Conservation (phyloP, 306 rosid species). For the Trifolium pratense region DNA sequence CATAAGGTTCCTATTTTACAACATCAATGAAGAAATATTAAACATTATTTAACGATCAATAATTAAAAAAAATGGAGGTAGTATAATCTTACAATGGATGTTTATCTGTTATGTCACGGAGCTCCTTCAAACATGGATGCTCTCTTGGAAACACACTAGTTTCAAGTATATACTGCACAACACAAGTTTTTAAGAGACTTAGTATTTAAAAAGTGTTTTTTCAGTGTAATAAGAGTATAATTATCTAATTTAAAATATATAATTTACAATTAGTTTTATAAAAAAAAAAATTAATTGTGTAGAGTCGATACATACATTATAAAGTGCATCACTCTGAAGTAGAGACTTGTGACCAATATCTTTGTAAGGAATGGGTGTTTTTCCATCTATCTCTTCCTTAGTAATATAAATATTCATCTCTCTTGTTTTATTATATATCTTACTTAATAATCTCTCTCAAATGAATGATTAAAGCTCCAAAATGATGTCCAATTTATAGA, state of each 20-base stretch:
- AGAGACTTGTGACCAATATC: conserved; percentile 85
- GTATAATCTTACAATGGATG: conserved; percentile 60
- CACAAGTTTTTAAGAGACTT: background rate
- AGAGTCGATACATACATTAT: conserved; percentile 52
- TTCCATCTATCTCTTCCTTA: background rate
- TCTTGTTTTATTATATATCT: background rate
- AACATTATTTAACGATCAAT: no score
- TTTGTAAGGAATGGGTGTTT: conserved; percentile 45
- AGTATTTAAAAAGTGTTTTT: no score
- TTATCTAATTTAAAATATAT: no score
- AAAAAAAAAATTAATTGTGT: no score
- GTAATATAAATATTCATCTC: background rate
- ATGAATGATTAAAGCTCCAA: background rate
- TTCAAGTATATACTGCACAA: conserved; percentile 70
- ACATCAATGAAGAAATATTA: no score
- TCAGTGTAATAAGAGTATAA: no score
- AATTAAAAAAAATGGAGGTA: no score
- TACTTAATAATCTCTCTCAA: background rate
- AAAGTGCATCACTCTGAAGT: conserved; percentile 87
- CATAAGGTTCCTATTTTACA: conserved; percentile 70
- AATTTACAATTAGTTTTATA: background rate
- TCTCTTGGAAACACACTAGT: conserved; percentile 93
- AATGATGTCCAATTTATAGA: background rate
- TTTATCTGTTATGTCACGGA: conserved; percentile 81
- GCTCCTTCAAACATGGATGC: conserved; percentile 82